A percentile compares a stretch with the other conserved stretches of the same genome.
Evolutionary conservation across 1,284 basidiomycete genomes (phyloP).

Genomic region (Ustilago loliicola): DNA sequence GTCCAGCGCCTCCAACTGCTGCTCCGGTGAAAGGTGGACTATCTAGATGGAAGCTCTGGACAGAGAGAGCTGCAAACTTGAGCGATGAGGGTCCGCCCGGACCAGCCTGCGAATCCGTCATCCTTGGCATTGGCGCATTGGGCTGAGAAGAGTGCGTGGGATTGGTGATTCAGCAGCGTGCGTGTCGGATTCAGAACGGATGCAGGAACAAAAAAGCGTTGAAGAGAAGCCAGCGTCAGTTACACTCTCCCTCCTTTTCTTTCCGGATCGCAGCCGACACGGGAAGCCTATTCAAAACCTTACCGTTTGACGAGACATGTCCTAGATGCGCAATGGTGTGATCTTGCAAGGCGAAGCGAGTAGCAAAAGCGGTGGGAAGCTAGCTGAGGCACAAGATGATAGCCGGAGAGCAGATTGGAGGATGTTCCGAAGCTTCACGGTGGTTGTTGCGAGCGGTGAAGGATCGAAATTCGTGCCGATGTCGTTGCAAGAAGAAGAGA

Average conservation of each 20-base stretch:
- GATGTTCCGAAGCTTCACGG: not conserved
- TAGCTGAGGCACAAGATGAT: not conserved
- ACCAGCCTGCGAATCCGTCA: slow-evolving; percentile 64
- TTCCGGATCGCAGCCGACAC: not conserved
- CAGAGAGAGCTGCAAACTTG: slow-evolving; percentile 65
- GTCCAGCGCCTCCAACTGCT: slow-evolving; percentile 58
- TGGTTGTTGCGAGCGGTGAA: not conserved
- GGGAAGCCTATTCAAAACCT: not conserved
- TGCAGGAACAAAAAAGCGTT: not conserved
- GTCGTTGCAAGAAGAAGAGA: not conserved
- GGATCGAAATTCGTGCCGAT: not conserved
- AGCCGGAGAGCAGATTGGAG: not conserved
- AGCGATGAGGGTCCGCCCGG: slow-evolving; percentile 61
- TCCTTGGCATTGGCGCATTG: slow-evolving; percentile 58
- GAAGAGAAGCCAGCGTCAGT: slow-evolving; percentile 18
- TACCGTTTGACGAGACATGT: slow-evolving; percentile 30
- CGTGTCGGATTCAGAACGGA: not conserved
- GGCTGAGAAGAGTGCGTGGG: slow-evolving; percentile 20
- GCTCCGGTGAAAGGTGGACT: slow-evolving; percentile 69
- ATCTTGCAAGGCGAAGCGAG: not conserved
- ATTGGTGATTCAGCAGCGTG: slow-evolving; percentile 9
- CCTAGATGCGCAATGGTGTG: not conserved
- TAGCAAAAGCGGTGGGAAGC: not conserved
- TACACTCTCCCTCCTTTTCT: not conserved
- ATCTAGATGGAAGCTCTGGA: slow-evolving; percentile 68